Conservation (phyloP, 108 stramenopile genomes). For the Schizochytrium sp. region DNA sequence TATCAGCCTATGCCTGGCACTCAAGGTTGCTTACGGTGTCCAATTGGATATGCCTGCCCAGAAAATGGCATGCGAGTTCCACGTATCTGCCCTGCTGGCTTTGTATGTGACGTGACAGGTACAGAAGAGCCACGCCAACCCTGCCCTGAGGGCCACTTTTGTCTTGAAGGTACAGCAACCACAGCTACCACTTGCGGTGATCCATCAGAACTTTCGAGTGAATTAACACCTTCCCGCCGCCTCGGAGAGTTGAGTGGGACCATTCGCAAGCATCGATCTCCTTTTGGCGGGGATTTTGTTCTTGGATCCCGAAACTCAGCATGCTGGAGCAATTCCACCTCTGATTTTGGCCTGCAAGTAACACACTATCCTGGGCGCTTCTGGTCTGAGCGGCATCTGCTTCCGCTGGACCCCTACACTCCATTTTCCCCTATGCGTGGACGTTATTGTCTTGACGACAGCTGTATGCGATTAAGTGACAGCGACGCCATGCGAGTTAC, state of each 20-base stretch:
- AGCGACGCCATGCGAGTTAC: constrained; percentile 74
- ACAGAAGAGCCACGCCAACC: constrained; percentile 76
- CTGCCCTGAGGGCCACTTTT: constrained; percentile 81
- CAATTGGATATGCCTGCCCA: constrained; percentile 78
- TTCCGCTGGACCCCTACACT: constrained; percentile 70
- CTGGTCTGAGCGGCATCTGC: constrained; percentile 76
- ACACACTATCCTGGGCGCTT: constrained; percentile 67
- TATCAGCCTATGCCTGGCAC: constrained; percentile 73
- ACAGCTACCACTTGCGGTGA: constrained; percentile 79
- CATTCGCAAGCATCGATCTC: constrained; percentile 56
- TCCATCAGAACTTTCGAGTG: constrained; percentile 60
- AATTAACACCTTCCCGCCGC: constrained; percentile 67
- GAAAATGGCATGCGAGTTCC: constrained; percentile 78
- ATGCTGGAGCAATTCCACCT: constrained; percentile 85
- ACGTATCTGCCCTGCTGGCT: constrained; percentile 78
- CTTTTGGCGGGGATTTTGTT: constrained; percentile 57
- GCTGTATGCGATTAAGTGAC: constrained; percentile 79
- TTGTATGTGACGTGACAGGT: constrained; percentile 80
- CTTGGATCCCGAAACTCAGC: constrained; percentile 73
- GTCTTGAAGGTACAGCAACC: constrained; percentile 78
- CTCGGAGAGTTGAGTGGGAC: constrained; percentile 74
- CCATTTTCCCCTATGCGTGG: constrained; percentile 74
- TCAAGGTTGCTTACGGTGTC: constrained; percentile 76
- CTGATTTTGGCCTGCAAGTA: constrained; percentile 76
- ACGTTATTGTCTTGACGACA: constrained; percentile 78